These are phyloP conservation scores for Parietaria judaica DNA, from an alignment of 306 rosid species.

Conservation along the genomic window DNA sequence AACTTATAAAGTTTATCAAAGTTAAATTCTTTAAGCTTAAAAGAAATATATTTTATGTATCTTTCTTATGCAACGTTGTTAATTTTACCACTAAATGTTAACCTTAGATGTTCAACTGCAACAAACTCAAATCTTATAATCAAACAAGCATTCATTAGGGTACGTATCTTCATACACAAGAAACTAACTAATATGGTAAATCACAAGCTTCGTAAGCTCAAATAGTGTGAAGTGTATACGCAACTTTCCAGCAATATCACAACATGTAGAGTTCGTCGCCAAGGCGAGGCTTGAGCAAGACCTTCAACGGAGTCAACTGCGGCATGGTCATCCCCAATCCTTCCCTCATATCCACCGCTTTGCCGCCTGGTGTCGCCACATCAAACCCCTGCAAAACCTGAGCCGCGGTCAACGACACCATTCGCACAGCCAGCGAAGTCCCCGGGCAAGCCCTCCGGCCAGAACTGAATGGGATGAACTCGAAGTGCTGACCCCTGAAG, in stretches of 20 bases:
- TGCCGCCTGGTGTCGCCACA: not conserved
- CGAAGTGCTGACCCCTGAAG: constrained; percentile 3
- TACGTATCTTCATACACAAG: too few relatives aligned
- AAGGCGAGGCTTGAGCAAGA: constrained; percentile 27
- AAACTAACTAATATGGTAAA: too few relatives aligned
- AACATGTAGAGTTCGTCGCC: constrained; percentile 6
- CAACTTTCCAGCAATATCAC: too few relatives aligned
- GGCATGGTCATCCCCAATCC: constrained; percentile 28
- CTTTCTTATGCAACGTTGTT: not conserved
- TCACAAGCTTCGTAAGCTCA: too few relatives aligned
- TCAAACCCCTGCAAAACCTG: constrained; percentile 30
- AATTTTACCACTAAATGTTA: too few relatives aligned
- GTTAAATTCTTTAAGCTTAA: too few relatives aligned
- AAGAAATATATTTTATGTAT: too few relatives aligned
- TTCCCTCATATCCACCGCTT: constrained; percentile 25
- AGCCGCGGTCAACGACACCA: constrained; percentile 20
- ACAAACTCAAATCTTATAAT: too few relatives aligned
- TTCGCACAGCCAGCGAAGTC: constrained; percentile 10
- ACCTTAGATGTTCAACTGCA: too few relatives aligned
- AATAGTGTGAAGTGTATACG: too few relatives aligned
- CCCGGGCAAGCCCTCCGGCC: constrained; percentile 32
- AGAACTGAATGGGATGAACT: constrained; percentile 26
- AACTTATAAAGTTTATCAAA: not conserved
- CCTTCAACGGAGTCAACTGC: constrained; percentile 4
- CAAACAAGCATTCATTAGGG: too few relatives aligned